Base-by-base conservation (phyloP, 208 protist species). In the Crithidia sp. region DNA sequence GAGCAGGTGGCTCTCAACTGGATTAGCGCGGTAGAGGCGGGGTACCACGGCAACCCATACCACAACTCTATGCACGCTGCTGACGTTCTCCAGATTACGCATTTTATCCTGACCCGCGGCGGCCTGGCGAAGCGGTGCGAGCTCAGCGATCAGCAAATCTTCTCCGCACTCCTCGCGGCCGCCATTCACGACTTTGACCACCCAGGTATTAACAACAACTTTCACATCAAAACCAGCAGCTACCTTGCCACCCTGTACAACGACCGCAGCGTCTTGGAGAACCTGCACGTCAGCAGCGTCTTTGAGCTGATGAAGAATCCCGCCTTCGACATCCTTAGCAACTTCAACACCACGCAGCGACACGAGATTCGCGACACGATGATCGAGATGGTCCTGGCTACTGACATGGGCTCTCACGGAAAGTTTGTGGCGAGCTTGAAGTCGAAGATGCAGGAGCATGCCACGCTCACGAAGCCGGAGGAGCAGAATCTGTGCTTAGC, bases 141-240 rank as follows among this genome's bases (percentile, higher is more conserved):
- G 44, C 77, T 98, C 37, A 87, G 74, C 12, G 86, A 94, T 45
- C 58, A 90, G 59, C 93, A 99, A 64, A 67, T 98, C 7, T 91
- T 99, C 66, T 87, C 93, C 9, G 81, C 95, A 2, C 49, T 99
- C 12, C 85, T 98, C 60, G 83, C 97, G 6, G 93, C 97, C n/a
- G 44, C 97, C 43, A 97, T 98, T 61, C 98, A 99, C 86, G 98
- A 99, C 87, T 94, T 96, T 71, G 91, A 98, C 53, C 98, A 99
- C 79, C 97, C 97, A n/a, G 98, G 98, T 53, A 89, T 96, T 66
- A 97, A 97, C 82, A 96, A 97, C 78, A 95, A 95, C 81, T 98
- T 96, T 72, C 93, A 95, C 74, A 86, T 97, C 66, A 96, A 93
- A 61, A 94, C 92, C 2, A 74, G 77, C n/a, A 89, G 83, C 28